Conservation (phyloP, 208 protist genomes). For the Leptomonas seymouri region DNA sequence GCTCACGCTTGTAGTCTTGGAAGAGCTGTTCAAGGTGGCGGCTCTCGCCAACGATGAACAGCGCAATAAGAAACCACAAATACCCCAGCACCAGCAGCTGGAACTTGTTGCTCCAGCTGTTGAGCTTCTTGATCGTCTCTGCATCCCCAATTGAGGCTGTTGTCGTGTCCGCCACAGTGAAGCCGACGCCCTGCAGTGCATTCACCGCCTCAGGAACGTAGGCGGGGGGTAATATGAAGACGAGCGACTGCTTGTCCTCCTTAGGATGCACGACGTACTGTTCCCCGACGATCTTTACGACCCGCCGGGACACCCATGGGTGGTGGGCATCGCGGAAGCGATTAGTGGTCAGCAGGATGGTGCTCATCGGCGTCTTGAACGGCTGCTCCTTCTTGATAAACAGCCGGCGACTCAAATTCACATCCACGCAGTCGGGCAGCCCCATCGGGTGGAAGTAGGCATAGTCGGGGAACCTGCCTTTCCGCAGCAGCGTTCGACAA, state of each 20-base stretch:
- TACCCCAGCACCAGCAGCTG: slow-evolving; percentile 73
- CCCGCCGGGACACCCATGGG: slow-evolving; percentile 63
- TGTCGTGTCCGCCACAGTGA: slow-evolving; percentile 63
- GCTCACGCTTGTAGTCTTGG: slow-evolving; percentile 79
- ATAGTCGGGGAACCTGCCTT: slow-evolving; percentile 65
- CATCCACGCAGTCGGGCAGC: slow-evolving; percentile 80
- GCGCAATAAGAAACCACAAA: slow-evolving; percentile 73
- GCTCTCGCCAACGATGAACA: slow-evolving; percentile 72
- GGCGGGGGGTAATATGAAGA: slow-evolving; percentile 75
- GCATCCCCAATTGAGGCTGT: slow-evolving; percentile 57
- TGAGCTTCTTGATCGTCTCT: slow-evolving; percentile 51
- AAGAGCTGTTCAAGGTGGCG: slow-evolving; percentile 61
- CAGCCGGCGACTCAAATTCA: slow-evolving; percentile 72
- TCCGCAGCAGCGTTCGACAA: slow-evolving; percentile 58
- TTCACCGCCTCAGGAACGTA: slow-evolving; percentile 71
- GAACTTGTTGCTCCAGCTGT: slow-evolving; percentile 65
- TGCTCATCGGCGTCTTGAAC: slow-evolving; percentile 68
- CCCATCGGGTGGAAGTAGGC: slow-evolving; percentile 88
- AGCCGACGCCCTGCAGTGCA: slow-evolving; percentile 73
- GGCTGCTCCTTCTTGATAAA: slow-evolving; percentile 83
- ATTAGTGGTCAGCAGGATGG: slow-evolving; percentile 67
- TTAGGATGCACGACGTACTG: slow-evolving; percentile 80
- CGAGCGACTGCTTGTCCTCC: slow-evolving; percentile 73
- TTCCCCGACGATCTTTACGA: slow-evolving; percentile 71
- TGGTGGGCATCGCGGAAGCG: slow-evolving; percentile 67